These are phyloP conservation scores for Paramecium bursaria DNA, from an alignment of 73 alveolate genomes.

Conservation along the genomic window DNA sequence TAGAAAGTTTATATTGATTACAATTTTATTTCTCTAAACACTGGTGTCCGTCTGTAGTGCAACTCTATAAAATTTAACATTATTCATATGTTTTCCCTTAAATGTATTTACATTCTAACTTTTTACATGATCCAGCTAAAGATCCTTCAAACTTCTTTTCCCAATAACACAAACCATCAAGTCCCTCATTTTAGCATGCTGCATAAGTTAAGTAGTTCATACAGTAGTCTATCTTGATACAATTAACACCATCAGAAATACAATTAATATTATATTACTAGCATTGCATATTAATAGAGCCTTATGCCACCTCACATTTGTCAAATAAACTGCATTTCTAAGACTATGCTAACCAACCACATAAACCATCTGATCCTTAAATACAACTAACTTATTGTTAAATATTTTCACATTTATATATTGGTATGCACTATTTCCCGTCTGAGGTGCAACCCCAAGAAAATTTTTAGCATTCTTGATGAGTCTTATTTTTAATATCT, in stretches of 20 bases:
- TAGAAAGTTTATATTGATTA: too few relatives aligned
- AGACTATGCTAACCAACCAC: constrained; percentile 10
- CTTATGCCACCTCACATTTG: not conserved
- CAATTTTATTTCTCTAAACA: too few relatives aligned
- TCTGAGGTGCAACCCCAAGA: not conserved
- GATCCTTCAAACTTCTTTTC: too few relatives aligned
- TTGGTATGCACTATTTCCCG: not conserved
- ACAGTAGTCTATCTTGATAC: not conserved
- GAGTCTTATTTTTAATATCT: not conserved
- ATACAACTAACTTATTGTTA: not conserved
- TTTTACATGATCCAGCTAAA: too few relatives aligned
- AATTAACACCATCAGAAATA: constrained; percentile 23
- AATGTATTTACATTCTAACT: too few relatives aligned
- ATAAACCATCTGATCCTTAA: not conserved
- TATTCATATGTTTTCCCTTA: too few relatives aligned
- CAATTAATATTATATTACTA: not conserved
- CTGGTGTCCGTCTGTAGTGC: too few relatives aligned
- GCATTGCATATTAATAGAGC: not conserved
- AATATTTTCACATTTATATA: not conserved
- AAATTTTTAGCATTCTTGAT: not conserved
- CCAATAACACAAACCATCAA: too few relatives aligned
- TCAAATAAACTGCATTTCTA: constrained; percentile 8
- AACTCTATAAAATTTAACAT: too few relatives aligned
- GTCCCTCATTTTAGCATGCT: too few relatives aligned
- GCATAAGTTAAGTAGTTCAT: not conserved